Conservation (phyloP, 192 early-diverging fungal species). For the Backusella psychrophila region DNA sequence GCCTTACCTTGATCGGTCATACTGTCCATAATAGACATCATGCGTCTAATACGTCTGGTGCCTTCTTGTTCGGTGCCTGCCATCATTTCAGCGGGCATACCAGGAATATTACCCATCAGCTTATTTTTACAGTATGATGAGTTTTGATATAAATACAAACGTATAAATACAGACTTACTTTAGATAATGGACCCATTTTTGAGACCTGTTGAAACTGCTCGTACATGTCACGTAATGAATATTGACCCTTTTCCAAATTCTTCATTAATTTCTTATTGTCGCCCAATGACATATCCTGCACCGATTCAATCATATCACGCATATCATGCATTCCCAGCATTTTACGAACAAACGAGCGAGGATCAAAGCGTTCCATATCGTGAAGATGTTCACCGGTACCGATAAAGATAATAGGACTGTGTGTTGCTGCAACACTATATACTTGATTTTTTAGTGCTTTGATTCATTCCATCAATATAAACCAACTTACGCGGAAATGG, state of each 20-base stretch:
- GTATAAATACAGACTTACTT: slow-evolving; percentile 48
- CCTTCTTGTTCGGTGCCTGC: slow-evolving; percentile 61
- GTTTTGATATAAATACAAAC: too few relatives aligned
- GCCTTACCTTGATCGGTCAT: slow-evolving; percentile 74
- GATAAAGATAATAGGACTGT: slow-evolving; percentile 92
- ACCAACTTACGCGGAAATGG: slow-evolving; percentile 79
- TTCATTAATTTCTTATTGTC: slow-evolving; percentile 88
- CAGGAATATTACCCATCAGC: slow-evolving; percentile 77
- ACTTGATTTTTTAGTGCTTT: neutral
- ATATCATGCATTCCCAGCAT: slow-evolving; percentile 96
- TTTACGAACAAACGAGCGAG: slow-evolving; percentile 89
- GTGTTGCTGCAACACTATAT: slow-evolving; percentile 84
- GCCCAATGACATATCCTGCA: slow-evolving; percentile 85
- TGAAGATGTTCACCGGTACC: slow-evolving; percentile 98
- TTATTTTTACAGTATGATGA: neutral
- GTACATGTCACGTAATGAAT: slow-evolving; percentile 91
- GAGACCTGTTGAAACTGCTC: slow-evolving; percentile 89
- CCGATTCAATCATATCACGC: slow-evolving; percentile 80
- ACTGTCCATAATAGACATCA: slow-evolving; percentile 93
- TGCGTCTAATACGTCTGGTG: slow-evolving; percentile 57
- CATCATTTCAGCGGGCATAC: slow-evolving; percentile 60
- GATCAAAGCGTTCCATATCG: slow-evolving; percentile 86
- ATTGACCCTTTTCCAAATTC: slow-evolving; percentile 81
- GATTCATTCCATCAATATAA: neutral
- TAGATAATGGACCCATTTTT: slow-evolving; percentile 90